Conservation (phyloP, 129 eudicot genomes). For the Tagetes erecta region DNA sequence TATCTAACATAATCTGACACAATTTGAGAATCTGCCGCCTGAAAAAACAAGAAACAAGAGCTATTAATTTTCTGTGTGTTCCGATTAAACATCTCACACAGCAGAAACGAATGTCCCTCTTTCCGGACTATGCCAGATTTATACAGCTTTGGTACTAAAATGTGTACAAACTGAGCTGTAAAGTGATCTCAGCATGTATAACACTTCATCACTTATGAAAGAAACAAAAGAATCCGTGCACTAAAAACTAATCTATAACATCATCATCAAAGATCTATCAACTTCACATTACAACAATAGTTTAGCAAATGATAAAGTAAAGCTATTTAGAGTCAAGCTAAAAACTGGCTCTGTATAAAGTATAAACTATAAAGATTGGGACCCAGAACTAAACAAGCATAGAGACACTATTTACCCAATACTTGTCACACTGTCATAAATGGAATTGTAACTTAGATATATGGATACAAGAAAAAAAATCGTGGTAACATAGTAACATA, state of each 20-base stretch:
- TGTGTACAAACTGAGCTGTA: background rate
- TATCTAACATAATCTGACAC: slow-evolving; percentile 21
- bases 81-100: slow-evolving; percentile 10
- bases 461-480: background rate
- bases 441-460: background rate
- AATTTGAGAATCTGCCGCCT: slow-evolving; percentile 19
- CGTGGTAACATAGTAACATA: no score
- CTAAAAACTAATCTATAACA: background rate
- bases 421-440: background rate
- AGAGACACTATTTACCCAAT: background rate
- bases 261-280: background rate
- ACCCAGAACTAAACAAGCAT: background rate
- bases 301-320: background rate
- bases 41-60: slow-evolving; percentile 3
- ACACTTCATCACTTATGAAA: background rate
- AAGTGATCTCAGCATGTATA: background rate
- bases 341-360: background rate
- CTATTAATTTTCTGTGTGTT: slow-evolving; percentile 4
- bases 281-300: background rate
- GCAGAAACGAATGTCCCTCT: background rate
- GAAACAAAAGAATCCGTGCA: background rate
- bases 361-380: background rate
- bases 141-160: background rate
- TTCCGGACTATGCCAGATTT: background rate
- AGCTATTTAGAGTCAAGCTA: background rate